phyloP scores from a whole-genome alignment of 2,329 filamentous ascomycete genomes.

The Boeremia exigua region DNA sequence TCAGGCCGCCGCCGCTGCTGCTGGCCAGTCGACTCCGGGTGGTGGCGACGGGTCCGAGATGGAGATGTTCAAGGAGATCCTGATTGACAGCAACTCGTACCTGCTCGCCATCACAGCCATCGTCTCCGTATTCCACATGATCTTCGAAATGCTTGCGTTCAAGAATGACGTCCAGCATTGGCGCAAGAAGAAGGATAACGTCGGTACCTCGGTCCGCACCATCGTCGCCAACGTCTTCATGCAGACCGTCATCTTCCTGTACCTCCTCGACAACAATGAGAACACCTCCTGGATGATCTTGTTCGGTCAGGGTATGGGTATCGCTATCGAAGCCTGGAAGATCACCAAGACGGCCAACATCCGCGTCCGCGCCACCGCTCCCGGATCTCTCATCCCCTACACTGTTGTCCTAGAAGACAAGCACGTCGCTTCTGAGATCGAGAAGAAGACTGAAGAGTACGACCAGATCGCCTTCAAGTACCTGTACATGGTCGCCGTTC shows the following conservation, averaged over 20 bases:
- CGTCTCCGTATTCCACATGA: conserved; percentile 87
- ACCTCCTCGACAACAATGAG: conserved; percentile 95
- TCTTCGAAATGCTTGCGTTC: conserved; percentile 95
- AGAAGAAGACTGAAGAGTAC: conserved; percentile 98
- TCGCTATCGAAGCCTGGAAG: conserved; percentile 85
- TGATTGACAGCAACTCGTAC: conserved; percentile 92
- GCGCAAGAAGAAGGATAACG: conserved; percentile 99
- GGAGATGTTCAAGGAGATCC: conserved; percentile 95
- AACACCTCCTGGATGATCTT: conserved; percentile 99
- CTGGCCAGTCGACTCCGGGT: conserved; percentile 72
- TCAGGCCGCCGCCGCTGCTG: conserved; percentile 75
- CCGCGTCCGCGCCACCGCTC: conserved; percentile 71
- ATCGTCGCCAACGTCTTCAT: conserved; percentile 98
- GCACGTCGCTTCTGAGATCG: conserved; percentile 91
- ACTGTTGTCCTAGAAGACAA: conserved; percentile 91
- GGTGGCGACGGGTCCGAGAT: conserved; percentile 92
- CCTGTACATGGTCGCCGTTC: conserved; percentile 90
- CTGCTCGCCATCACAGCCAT: conserved; percentile 83
- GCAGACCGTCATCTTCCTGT: conserved; percentile 94
- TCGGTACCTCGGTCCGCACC: conserved; percentile 93
- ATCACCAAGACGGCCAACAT: conserved; percentile 95
- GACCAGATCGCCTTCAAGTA: conserved; percentile 98
- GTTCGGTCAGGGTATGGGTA: conserved; percentile 86
- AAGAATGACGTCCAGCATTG: conserved; percentile 97
- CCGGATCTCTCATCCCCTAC: conserved; percentile 78